phyloP scores from a whole-genome alignment of 2,329 filamentous ascomycete genomes.

The Byssothecium circinans region DNA sequence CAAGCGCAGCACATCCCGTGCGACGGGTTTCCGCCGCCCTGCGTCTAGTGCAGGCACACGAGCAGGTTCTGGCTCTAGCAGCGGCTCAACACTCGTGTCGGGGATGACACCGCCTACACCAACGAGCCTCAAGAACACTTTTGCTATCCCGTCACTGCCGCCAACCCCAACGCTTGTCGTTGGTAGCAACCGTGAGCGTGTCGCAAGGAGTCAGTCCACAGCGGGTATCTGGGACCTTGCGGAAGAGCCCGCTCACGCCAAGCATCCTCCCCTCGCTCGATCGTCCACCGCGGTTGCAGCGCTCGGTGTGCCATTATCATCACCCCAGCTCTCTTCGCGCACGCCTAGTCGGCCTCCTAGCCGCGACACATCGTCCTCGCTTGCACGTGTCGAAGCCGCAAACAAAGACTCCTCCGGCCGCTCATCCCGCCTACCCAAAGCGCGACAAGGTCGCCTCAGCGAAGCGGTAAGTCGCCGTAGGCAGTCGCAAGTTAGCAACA shows the following conservation, averaged over 20 bases:
- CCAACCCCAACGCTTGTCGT: slow-evolving; percentile 24
- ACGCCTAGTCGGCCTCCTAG: slow-evolving; percentile 26
- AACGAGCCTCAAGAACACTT: slow-evolving; percentile 33
- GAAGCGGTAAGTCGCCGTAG: slow-evolving; percentile 31
- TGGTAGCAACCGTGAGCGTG: slow-evolving; percentile 29
- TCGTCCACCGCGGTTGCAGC: slow-evolving; percentile 32
- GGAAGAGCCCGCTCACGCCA: slow-evolving; percentile 30
- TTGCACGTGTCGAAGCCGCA: slow-evolving; percentile 29
- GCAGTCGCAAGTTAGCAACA: slow-evolving; percentile 28
- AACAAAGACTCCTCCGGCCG: slow-evolving; percentile 5
- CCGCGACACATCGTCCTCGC: slow-evolving; percentile 30
- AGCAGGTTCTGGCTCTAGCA: slow-evolving; percentile 38
- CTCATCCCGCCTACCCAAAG: slow-evolving; percentile 34
- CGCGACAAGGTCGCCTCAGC: slow-evolving; percentile 31
- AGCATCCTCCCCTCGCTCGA: slow-evolving; percentile 24
- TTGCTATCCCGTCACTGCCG: slow-evolving; percentile 29
- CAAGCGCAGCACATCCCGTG: slow-evolving; percentile 36
- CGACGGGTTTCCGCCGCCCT: slow-evolving; percentile 34
- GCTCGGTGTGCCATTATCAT: slow-evolving; percentile 14
- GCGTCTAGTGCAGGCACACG: slow-evolving; percentile 33
- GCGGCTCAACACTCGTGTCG: slow-evolving; percentile 29
- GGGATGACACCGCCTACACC: slow-evolving; percentile 39
- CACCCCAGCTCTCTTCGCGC: slow-evolving; percentile 15
- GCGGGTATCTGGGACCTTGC: slow-evolving; percentile 38
- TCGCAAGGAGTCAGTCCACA: slow-evolving; percentile 32